These are phyloP conservation scores for Mimosa pudica DNA, from an alignment of 306 rosid species.

Conservation along the genomic window DNA sequence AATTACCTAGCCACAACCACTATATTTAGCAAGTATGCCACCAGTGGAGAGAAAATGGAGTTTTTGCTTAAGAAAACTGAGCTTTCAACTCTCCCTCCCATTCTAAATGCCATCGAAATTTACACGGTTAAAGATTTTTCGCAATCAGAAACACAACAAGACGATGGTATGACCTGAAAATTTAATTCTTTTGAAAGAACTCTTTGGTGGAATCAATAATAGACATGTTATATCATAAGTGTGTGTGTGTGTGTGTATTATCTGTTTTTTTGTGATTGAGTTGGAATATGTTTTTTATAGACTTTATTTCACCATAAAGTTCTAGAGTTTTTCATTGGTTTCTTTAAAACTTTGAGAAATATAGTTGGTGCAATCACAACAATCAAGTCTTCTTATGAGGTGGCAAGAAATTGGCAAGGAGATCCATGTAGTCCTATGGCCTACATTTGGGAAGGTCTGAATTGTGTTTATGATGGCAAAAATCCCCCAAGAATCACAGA, in stretches of 20 bases:
- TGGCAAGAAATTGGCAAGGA: conserved; percentile 57
- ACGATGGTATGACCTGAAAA: conserved; percentile 38
- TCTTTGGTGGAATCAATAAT: neutral
- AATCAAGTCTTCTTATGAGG: conserved; percentile 48
- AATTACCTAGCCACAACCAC: rapidly evolving
- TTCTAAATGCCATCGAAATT: conserved; percentile 45
- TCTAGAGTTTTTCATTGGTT: neutral
- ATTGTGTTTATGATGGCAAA: conserved; percentile 31
- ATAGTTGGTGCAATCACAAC: conserved; percentile 53
- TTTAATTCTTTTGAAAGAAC: neutral
- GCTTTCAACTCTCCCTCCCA: conserved; percentile 43
- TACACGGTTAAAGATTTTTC: neutral
- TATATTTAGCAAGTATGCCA: neutral
- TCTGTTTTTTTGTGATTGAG: neutral
- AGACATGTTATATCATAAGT: neutral
- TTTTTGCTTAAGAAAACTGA: conserved; percentile 9
- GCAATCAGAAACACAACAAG: conserved; percentile 35
- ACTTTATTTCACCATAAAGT: neutral
- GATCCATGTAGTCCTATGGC: conserved; percentile 54
- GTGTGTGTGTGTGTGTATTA: too few relatives aligned
- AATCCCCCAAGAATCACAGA: conserved; percentile 43
- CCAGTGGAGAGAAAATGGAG: neutral
- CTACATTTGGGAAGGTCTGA: conserved; percentile 55
- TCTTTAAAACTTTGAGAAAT: neutral
- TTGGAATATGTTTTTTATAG: neutral